These are phyloP conservation scores for Paramarasmius palmivorus DNA, from an alignment of 1,284 basidiomycete species.

Conservation along the genomic window DNA sequence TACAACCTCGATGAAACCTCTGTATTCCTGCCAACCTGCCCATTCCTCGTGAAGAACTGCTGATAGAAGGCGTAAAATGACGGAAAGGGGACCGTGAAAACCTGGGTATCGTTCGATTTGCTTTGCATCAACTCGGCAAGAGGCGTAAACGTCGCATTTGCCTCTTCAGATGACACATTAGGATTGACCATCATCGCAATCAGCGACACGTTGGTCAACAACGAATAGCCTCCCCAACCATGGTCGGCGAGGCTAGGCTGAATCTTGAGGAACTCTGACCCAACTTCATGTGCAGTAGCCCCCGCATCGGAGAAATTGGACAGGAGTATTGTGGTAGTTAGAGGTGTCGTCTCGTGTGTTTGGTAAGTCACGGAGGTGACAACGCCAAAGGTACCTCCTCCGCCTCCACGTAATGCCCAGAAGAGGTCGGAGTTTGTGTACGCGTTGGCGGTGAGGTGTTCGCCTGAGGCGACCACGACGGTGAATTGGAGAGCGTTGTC, in stretches of 20 bases:
- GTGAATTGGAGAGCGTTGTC: constrained; percentile 43
- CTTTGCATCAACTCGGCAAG: constrained; percentile 30
- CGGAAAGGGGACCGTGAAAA: constrained; percentile 9
- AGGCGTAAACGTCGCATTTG: constrained; percentile 29
- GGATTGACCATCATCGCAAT: constrained; percentile 28
- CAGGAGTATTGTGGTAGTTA: constrained; percentile 20
- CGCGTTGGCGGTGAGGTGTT: constrained; percentile 33
- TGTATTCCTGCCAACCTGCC: constrained; percentile 23
- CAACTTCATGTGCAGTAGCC: constrained; percentile 22
- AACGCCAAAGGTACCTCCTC: constrained; percentile 44
- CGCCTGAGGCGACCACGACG: constrained; percentile 37
- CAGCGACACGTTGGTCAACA: constrained; percentile 16
- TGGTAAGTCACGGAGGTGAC: constrained; percentile 39
- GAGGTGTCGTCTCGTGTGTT: constrained; percentile 33
- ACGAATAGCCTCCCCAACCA: constrained; percentile 28
- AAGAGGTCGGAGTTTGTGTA: constrained; percentile 42
- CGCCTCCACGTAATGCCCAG: constrained; percentile 53
- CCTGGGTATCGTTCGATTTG: constrained; percentile 15
- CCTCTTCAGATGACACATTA: constrained; percentile 32
- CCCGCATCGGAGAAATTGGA: constrained; percentile 25
- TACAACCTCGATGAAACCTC: constrained; percentile 38
- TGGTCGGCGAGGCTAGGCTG: constrained; percentile 25
- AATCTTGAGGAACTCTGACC: constrained; percentile 25
- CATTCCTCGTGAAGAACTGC: constrained; percentile 14
- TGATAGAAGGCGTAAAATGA: constrained; percentile 17